Conservation (phyloP, 2,329 filamentous ascomycete genomes). For the Metarhizium sp. region DNA sequence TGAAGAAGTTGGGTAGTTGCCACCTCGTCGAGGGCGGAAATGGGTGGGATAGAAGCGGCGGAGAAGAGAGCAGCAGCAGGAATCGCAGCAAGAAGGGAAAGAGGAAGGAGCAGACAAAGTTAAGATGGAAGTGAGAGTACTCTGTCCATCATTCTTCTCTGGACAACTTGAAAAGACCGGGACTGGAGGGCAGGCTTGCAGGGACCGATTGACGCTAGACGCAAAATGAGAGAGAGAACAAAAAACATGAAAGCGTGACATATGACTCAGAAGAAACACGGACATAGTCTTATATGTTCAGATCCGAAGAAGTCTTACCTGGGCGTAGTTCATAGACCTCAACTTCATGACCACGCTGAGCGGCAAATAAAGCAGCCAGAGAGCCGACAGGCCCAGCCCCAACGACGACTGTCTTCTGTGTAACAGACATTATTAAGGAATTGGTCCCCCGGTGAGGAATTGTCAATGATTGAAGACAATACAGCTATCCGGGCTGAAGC, state of each 20-base stretch:
- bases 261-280: neutral
- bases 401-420: constrained; percentile 68
- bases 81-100: too few species aligned
- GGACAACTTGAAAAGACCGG: too few species aligned
- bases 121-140: too few species aligned
- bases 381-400: constrained; percentile 92
- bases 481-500: neutral
- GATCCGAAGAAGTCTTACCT: constrained; percentile 47
- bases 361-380: constrained; percentile 85
- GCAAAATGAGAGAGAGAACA: neutral
- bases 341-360: constrained; percentile 76
- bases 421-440: neutral
- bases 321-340: constrained; percentile 89
- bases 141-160: too few species aligned
- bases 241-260: neutral
- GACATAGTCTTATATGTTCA: neutral
- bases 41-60: too few species aligned
- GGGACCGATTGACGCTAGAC: neutral
- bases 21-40: too few species aligned
- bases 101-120: too few species aligned
- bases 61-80: too few species aligned
- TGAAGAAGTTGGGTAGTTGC: neutral
- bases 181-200: neutral
- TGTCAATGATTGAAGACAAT: neutral
- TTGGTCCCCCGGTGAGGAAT: neutral